These are phyloP conservation scores for Citeromyces matritensis DNA, from an alignment of 805 yeast species.

Conservation along the genomic window DNA sequence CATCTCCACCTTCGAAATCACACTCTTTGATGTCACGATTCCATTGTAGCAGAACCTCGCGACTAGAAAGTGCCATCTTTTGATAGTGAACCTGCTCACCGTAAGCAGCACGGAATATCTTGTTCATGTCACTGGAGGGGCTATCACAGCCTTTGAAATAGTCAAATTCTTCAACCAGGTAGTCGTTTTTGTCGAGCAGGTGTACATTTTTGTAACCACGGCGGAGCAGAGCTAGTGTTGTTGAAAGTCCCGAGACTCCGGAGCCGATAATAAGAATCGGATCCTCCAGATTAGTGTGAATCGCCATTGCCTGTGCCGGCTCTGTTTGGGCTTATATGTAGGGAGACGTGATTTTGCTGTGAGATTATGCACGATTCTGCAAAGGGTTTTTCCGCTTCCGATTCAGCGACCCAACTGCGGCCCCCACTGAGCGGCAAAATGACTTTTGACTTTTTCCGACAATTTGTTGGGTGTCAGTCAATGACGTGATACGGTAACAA, in stretches of 20 bases:
- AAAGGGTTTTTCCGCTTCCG: too few relatives aligned
- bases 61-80: conserved; percentile 8
- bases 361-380: too few relatives aligned
- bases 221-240: conserved; percentile 24
- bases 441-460: too few relatives aligned
- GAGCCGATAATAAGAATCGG: conserved; percentile 30
- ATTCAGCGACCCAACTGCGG: too few relatives aligned
- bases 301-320: too few relatives aligned
- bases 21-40: conserved; percentile 9
- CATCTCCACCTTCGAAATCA: conserved; percentile 10
- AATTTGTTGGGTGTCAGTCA: too few relatives aligned
- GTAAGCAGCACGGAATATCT: conserved; percentile 20
- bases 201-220: conserved; percentile 20
- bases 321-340: too few relatives aligned
- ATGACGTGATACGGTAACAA: too few relatives aligned
- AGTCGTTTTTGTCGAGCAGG: conserved; percentile 20
- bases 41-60: conserved; percentile 10
- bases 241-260: conserved; percentile 38
- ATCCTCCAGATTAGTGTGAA: too few relatives aligned
- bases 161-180: conserved; percentile 11
- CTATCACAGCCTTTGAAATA: conserved; percentile 22
- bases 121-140: conserved; percentile 23
- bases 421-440: too few relatives aligned
- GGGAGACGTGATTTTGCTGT: too few relatives aligned
- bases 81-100: conserved; percentile 16